A percentile compares a stretch with the other conserved stretches of the same genome.
Conservation (phyloP, 2,329 filamentous ascomycete species). For the Sarocladiaceae sp. region DNA sequence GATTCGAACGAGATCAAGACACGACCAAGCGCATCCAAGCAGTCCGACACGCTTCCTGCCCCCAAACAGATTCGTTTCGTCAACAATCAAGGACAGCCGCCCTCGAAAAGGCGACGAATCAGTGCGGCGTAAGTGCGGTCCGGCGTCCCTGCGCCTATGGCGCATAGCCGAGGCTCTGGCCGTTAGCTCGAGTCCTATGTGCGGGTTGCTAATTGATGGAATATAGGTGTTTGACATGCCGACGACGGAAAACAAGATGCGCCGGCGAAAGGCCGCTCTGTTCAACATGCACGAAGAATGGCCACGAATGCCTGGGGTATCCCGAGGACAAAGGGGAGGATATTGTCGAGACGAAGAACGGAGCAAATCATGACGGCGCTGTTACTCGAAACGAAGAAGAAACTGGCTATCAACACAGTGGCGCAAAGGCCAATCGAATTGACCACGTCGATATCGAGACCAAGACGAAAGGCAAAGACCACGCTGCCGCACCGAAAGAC, state of each 20-base stretch:
- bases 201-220: background rate
- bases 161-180: too few relatives aligned
- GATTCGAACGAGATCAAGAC: slow-evolving; percentile 13
- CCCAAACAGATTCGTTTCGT: slow-evolving; percentile 71
- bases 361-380: slow-evolving; percentile 20
- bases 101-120: slow-evolving; percentile 73
- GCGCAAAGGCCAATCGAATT: slow-evolving; percentile 14
- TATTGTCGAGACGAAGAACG: slow-evolving; percentile 17
- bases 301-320: slow-evolving; percentile 66
- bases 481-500: background rate
- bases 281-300: slow-evolving; percentile 68
- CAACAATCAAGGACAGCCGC: slow-evolving; percentile 75
- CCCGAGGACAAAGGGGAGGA: slow-evolving; percentile 49
- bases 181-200: too few relatives aligned
- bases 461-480: background rate
- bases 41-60: slow-evolving; percentile 30
- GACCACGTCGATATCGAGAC: background rate
- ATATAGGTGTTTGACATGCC: slow-evolving; percentile 64
- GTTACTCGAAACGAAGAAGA: slow-evolving; percentile 31
- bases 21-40: background rate
- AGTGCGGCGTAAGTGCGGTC: slow-evolving; percentile 64
- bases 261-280: slow-evolving; percentile 69
- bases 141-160: background rate
- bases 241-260: slow-evolving; percentile 72
- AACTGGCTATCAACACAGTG: slow-evolving; percentile 5